Percentiles rank a stretch among this genome's conserved stretches.
These are phyloP conservation scores for Colletotrichum sp. DNA, from an alignment of 2,329 filamentous ascomycete species.

Conservation along the genomic window DNA sequence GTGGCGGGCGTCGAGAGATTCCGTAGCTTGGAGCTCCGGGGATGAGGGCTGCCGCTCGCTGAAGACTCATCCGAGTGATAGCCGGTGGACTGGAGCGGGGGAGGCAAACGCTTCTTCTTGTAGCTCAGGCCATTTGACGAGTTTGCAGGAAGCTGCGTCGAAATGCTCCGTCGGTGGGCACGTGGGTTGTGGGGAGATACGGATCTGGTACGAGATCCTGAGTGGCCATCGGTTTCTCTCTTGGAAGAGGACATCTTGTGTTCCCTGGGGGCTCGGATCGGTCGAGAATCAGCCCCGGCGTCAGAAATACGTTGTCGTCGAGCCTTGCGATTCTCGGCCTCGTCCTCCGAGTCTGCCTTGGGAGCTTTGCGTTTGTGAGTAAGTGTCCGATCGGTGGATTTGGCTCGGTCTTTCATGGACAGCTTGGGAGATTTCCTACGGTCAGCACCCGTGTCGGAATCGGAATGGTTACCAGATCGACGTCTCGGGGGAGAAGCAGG, in stretches of 20 bases:
- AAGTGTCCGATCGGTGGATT: conserved; percentile 50
- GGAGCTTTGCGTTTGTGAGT: conserved; percentile 59
- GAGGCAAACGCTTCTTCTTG: conserved; percentile 67
- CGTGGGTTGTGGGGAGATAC: conserved; percentile 64
- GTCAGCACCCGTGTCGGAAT: conserved; percentile 61
- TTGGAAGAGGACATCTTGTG: conserved; percentile 35
- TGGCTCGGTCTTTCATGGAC: conserved; percentile 51
- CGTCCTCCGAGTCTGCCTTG: conserved; percentile 63
- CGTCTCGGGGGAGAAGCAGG: conserved; percentile 57
- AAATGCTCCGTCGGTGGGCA: conserved; percentile 66
- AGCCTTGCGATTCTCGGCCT: conserved; percentile 57
- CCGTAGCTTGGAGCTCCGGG: conserved; percentile 62
- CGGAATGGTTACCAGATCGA: conserved; percentile 44
- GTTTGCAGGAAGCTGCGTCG: conserved; percentile 64
- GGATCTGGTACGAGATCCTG: conserved; percentile 45
- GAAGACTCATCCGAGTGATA: conserved; percentile 74
- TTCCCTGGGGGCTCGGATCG: conserved; percentile 25
- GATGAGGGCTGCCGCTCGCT: conserved; percentile 63
- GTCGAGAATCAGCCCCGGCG: conserved; percentile 19
- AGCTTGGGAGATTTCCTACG: conserved; percentile 47
- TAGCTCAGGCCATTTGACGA: conserved; percentile 58
- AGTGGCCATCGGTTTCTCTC: conserved; percentile 35
- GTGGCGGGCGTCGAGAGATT: conserved; percentile 60
- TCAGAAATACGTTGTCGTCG: conserved; percentile 59
- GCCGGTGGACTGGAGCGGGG: conserved; percentile 65